These are phyloP conservation scores for Trichoderma aggressivum DNA, from an alignment of 2,329 filamentous ascomycete genomes.

Conservation along the genomic window DNA sequence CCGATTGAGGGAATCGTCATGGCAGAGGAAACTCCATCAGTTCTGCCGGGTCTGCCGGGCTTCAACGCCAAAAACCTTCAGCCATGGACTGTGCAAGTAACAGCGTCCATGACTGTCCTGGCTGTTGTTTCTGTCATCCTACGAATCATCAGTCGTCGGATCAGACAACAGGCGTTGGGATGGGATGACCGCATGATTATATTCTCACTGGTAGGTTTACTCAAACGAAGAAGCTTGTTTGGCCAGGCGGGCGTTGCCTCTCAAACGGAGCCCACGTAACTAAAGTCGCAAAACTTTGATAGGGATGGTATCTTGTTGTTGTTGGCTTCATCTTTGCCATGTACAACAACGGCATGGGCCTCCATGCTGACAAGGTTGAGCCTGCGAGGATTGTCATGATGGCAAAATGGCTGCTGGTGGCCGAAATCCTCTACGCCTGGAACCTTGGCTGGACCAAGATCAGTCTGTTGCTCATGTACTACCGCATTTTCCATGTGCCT, in stretches of 20 bases:
- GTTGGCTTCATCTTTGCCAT: constrained; percentile 47
- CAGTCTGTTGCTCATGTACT: constrained; percentile 50
- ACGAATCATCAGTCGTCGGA: constrained; percentile 39
- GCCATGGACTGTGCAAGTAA: constrained; percentile 40
- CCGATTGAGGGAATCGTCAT: not conserved
- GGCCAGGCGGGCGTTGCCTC: not conserved
- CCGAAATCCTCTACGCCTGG: constrained; percentile 47
- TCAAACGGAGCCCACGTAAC: not conserved
- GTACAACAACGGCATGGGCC: constrained; percentile 44
- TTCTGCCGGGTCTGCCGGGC: constrained; percentile 22
- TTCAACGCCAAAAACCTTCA: constrained; percentile 35
- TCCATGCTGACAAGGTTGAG: constrained; percentile 42
- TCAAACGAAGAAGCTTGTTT: not conserved
- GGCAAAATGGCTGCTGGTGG: constrained; percentile 46
- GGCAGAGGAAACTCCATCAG: constrained; percentile 4
- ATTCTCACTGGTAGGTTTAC: constrained; percentile 42
- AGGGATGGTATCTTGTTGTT: constrained; percentile 43
- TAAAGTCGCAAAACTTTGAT: not conserved
- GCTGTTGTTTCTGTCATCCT: constrained; percentile 37
- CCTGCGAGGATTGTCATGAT: constrained; percentile 39
- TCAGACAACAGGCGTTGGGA: constrained; percentile 42
- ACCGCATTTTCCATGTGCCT: constrained; percentile 46
- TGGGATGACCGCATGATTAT: constrained; percentile 50
- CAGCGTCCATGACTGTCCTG: constrained; percentile 40
- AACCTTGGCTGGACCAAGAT: constrained; percentile 50